A percentile compares a stretch with the other conserved stretches of the same genome.
These are phyloP conservation scores for Lunasporangiospora selenospora DNA, from an alignment of 192 early-diverging fungal species.

Conservation along the genomic window DNA sequence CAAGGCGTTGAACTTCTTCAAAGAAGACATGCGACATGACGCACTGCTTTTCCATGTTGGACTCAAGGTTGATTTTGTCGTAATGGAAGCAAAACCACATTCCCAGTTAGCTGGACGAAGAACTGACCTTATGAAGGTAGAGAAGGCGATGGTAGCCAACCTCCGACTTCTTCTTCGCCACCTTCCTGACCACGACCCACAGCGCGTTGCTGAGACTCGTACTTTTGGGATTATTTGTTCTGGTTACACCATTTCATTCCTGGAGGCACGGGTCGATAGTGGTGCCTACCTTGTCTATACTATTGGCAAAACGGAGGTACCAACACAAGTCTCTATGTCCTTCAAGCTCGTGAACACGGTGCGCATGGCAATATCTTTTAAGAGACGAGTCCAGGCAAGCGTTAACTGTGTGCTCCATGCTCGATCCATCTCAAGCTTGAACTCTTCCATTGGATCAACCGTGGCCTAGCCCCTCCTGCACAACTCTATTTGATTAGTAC, in stretches of 20 bases:
- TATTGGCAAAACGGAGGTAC: slow-evolving; percentile 18
- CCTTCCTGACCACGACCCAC: slow-evolving; percentile 13
- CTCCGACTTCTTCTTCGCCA: slow-evolving; percentile 10
- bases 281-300: slow-evolving; percentile 15
- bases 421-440: slow-evolving; percentile 16
- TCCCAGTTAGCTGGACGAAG: slow-evolving; percentile 19
- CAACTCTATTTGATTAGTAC: not conserved
- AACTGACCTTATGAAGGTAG: slow-evolving; percentile 17
- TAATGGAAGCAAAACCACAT: slow-evolving; percentile 16
- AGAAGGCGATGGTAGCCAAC: slow-evolving; percentile 19
- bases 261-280: slow-evolving; percentile 10
- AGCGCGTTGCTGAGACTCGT: slow-evolving; percentile 6
- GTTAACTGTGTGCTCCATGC: slow-evolving; percentile 18
- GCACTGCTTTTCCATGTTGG: slow-evolving; percentile 12
- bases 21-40: slow-evolving; percentile 16
- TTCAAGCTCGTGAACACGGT: slow-evolving; percentile 22
- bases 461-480: slow-evolving; percentile 17
- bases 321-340: slow-evolving; percentile 10
- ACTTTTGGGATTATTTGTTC: slow-evolving; percentile 21
- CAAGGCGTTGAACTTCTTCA: slow-evolving; percentile 15
- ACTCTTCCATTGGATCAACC: slow-evolving; percentile 19
- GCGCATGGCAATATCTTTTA: slow-evolving; percentile 12
- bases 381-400: slow-evolving; percentile 20
- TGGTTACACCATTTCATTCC: slow-evolving; percentile 19
- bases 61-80: slow-evolving; percentile 22